Base-by-base conservation (phyloP, 106 monocot genomes). In the Dendrobium officinale region DNA sequence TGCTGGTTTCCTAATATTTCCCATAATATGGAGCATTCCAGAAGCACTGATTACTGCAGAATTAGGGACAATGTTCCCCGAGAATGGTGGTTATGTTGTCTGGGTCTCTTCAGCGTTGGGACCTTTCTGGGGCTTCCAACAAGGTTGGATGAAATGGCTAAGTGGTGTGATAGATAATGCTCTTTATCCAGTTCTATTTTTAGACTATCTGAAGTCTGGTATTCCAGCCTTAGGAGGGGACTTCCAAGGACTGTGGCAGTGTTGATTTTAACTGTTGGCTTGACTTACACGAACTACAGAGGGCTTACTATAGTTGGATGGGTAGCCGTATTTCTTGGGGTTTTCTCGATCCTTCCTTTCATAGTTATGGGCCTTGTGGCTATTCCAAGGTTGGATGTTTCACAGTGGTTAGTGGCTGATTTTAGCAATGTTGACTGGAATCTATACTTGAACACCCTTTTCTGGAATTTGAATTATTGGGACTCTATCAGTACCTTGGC, bases 401-500 rank as follows among this genome's bases (percentile, higher is more conserved):
- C 86, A 9, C 83, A 88, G 64, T 92, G 92, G 92, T 45, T 89
- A 5, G 84, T 79, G 16, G 76, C 68, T 20, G 77, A 87, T 48
- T 15, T 82, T 15, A 67, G 68, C 67, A 78, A 75, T 49, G 82
- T 89, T 10, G 79, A 89, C 51, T 92, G 92, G 92, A 85, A 61
- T 72, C 77, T 92, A 18, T 92, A 88, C 70, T 77, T 92, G 79
- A 92, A 92, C 74, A 92, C 89, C 67, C 87, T 92, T 40, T 92
- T 92, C 27, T 92, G 92, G 92, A 92, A 92, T 84, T 84, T 92
- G 66, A 92, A 92, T 74, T 92, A 92, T 55, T 92, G 92, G 92
- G 92, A 92, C 44, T 88, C 88, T 0, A 86, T 92, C 54, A 92
- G 92, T 83, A 92, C 92, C 61, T 78, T 92, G 42, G 79, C 89